phyloP scores from a whole-genome alignment of 805 yeast species.

The Blastobotrys americana region DNA sequence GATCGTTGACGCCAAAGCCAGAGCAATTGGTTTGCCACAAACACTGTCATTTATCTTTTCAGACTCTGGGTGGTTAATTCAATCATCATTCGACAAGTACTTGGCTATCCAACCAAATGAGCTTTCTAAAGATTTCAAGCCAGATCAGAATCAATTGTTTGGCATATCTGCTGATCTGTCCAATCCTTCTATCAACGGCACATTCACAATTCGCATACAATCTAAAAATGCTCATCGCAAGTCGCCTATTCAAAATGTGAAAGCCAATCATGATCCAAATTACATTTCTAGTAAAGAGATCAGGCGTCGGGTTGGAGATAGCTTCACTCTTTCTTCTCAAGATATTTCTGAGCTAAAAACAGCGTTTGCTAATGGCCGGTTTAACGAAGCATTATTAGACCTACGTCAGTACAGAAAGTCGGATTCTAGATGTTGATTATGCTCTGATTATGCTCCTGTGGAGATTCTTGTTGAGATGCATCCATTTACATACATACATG shows the following conservation, averaged over 20 bases:
- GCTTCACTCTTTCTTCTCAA: background rate
- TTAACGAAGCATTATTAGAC: background rate
- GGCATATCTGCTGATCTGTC: background rate
- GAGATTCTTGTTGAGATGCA: too few species aligned
- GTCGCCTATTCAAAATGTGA: too few species aligned
- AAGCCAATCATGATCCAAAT: background rate
- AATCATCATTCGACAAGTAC: background rate
- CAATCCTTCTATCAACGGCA: background rate
- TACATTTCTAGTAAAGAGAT: background rate
- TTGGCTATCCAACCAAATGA: background rate
- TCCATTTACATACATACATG: too few species aligned
- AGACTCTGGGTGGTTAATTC: too few species aligned
- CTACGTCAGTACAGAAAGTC: background rate
- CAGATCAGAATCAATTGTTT: background rate
- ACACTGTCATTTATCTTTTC: too few species aligned
- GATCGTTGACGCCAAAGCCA: background rate
- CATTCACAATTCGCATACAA: background rate
- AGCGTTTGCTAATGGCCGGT: background rate
- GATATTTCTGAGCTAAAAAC: background rate
- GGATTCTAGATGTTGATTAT: too few species aligned
- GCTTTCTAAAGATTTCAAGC: background rate
- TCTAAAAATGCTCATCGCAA: background rate
- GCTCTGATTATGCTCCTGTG: too few species aligned
- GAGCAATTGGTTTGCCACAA: background rate
- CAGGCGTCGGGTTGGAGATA: background rate